Percentiles rank a stretch among this genome's conserved stretches.
Evolutionary conservation across 192 early-diverging fungal genomes (phyloP).

Genomic region (Mortierella alpina): DNA sequence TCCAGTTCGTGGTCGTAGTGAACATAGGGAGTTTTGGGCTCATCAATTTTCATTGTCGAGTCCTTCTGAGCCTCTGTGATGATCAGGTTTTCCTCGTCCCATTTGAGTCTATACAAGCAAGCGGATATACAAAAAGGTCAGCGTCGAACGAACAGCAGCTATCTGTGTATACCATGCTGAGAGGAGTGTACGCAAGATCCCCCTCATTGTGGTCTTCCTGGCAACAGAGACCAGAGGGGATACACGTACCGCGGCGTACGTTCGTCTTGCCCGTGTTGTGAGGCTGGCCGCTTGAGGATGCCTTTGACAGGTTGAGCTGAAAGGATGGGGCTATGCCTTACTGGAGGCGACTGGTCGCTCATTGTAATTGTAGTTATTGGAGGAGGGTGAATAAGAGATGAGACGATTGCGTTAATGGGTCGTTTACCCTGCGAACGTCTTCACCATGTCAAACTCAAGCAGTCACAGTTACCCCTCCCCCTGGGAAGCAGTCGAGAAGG

Average conservation of each 20-base stretch:
- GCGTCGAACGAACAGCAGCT: no score
- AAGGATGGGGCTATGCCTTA: conserved; percentile 19
- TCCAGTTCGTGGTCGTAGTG: conserved; percentile 87
- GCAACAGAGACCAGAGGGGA: background rate
- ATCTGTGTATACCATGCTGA: no score
- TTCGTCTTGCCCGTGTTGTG: conserved; percentile 20
- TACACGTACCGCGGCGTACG: conserved; percentile 30
- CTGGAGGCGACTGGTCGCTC: conserved; percentile 7
- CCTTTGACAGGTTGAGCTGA: conserved; percentile 43
- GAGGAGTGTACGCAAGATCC: background rate
- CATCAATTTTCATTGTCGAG: conserved; percentile 95
- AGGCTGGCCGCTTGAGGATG: conserved; percentile 39
- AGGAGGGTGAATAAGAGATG: background rate
- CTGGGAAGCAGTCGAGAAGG: no score
- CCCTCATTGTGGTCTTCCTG: background rate
- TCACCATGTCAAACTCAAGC: no score
- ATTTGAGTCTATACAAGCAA: conserved; percentile 70
- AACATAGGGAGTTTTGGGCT: conserved; percentile 96
- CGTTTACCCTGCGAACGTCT: no score
- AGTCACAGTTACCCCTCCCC: no score
- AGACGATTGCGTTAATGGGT: background rate
- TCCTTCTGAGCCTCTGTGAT: conserved; percentile 91
- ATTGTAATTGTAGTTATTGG: background rate
- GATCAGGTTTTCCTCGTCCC: conserved; percentile 95
- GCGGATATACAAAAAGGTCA: no score